A percentile compares a stretch with the other conserved stretches of the same genome.
These are phyloP conservation scores for Fraxinus pennsylvanica DNA, from an alignment of 257 asterid genomes.

Conservation along the genomic window DNA sequence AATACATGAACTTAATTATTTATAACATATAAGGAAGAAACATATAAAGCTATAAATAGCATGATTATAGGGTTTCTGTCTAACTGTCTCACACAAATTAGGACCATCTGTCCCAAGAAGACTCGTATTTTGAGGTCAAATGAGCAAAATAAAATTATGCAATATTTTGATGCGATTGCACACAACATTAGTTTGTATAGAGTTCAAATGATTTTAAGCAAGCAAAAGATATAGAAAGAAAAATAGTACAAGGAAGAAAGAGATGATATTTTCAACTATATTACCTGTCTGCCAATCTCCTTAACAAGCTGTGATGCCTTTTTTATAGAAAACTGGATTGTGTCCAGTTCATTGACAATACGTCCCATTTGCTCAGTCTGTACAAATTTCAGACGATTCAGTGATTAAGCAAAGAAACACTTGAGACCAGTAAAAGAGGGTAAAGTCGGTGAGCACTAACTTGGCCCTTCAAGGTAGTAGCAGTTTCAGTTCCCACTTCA, in stretches of 20 bases:
- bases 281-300: slow-evolving; percentile 98
- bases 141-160: slow-evolving; percentile 1
- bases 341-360: slow-evolving; percentile 87
- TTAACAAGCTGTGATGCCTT: slow-evolving; percentile 97
- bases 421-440: slow-evolving; percentile 13
- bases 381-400: slow-evolving; percentile 15
- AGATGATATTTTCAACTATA: neutral
- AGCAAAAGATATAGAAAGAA: neutral
- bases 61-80: neutral
- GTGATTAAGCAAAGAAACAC: slow-evolving; percentile 20
- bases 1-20: slow-evolving; percentile 19
- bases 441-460: slow-evolving; percentile 44
- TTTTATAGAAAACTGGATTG: slow-evolving; percentile 89
- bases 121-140: slow-evolving; percentile 11
- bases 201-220: neutral
- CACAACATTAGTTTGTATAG: slow-evolving; percentile 1
- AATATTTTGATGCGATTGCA: slow-evolving; percentile 1
- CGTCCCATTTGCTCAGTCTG: slow-evolving; percentile 99
- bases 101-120: slow-evolving; percentile 3
- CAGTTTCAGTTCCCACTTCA: slow-evolving; percentile 97
- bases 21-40: slow-evolving; percentile 21
- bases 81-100: neutral
- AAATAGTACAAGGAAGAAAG: slow-evolving; percentile 6
- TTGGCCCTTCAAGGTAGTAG: slow-evolving; percentile 90
- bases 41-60: slow-evolving; percentile 3